Evolutionary conservation across 2,329 filamentous ascomycete genomes (phyloP), one percentile per base, ranked within the genome.

Genomic region (Neofusicoccum sp.): DNA sequence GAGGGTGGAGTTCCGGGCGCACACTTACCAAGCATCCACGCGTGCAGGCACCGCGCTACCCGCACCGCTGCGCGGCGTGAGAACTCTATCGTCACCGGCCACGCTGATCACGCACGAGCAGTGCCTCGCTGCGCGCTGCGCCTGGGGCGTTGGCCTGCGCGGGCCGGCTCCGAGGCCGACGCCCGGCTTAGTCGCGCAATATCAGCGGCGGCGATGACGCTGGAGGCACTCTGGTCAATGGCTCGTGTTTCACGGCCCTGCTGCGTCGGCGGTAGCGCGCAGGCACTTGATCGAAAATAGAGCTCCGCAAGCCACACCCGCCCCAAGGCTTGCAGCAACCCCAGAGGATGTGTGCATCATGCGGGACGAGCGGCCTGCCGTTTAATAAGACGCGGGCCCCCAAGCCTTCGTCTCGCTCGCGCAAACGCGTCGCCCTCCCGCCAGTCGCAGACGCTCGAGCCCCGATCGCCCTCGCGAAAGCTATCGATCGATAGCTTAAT

Each of bases 251-350:
- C 49, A 40, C 36, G 34, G 49, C 20, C 24, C 16, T 6, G 20
- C 20, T 20, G 20, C 20, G 20, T 20, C 20, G 20, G 41, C 14
- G 26, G 30, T 20, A 20, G 6, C 9, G 16, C 9, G 53, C 54
- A 33, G 56, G 30, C 56, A 58, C 33, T 58, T 58, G 56, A 58
- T 58, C 56, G 33, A 58, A 58, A 48, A 49, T 41, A 49, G 43
- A 59, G 57, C 49, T 49, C 28, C 44, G 57, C 57, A 59, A 20
- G 57, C 57, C 57, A 59, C 57, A 59, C 28, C 57, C 57, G 57
- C 44, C 26, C 57, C 14, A 26, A 31, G 28, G 36, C 51, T 30
- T 53, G 48, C 48, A 53, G 48, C 48, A 53, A 38, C 48, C 48
- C 36, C 51, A 56, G 49, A 38, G 49, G 24, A 36, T 24, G 43